These are phyloP conservation scores for Mortierella sp. DNA, from an alignment of 371 early-diverging fungal species.

Conservation along the genomic window DNA sequence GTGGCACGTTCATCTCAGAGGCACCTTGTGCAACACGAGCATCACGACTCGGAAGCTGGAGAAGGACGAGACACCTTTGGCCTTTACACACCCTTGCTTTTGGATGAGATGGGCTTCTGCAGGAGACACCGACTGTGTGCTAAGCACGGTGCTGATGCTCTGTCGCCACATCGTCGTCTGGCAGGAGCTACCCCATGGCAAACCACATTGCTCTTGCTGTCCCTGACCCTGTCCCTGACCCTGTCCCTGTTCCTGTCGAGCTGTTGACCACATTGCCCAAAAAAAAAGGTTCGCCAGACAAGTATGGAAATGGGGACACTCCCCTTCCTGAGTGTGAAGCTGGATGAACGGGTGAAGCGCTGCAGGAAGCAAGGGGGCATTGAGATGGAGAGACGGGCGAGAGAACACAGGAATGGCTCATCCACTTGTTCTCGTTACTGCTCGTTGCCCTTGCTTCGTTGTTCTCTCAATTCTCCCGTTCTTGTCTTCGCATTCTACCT, in stretches of 20 bases:
- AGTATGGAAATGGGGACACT: not conserved
- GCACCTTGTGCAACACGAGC: too few species aligned
- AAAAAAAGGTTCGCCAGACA: not conserved
- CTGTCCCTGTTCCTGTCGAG: not conserved
- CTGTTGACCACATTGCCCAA: constrained; percentile 1
- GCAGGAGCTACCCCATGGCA: not conserved
- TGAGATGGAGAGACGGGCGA: not conserved
- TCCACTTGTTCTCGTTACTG: not conserved
- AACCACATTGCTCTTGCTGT: not conserved
- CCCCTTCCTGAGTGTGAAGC: too few species aligned
- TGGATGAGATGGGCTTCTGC: too few species aligned
- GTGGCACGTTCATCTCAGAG: too few species aligned
- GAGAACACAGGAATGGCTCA: constrained; percentile 1
- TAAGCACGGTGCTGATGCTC: not conserved
- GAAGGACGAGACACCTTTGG: too few species aligned
- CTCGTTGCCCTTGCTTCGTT: not conserved
- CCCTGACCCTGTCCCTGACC: not conserved
- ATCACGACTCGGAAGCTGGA: too few species aligned
- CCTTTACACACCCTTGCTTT: too few species aligned
- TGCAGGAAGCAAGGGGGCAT: not conserved
- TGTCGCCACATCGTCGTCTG: not conserved
- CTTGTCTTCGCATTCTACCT: not conserved
- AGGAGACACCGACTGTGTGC: too few species aligned
- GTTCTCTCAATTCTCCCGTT: not conserved
- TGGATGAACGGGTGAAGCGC: not conserved